Evolutionary conservation across 2,329 filamentous ascomycete genomes (phyloP).

Genomic region (Monilinia vaccinii-corymbosi): DNA sequence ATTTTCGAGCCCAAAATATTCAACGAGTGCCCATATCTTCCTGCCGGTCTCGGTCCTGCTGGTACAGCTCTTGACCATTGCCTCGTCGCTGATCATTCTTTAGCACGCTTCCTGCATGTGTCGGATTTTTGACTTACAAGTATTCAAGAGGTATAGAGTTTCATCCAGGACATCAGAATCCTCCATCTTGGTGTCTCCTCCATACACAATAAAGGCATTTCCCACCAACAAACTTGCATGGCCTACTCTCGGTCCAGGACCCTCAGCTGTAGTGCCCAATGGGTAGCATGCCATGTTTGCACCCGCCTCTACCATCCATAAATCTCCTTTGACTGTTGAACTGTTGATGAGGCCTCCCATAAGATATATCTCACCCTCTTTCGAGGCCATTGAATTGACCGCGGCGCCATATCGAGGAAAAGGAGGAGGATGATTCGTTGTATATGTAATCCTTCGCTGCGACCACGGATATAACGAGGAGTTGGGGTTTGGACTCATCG

Average conservation of each 20-base stretch:
- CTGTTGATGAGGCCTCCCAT: slow-evolving; percentile 97
- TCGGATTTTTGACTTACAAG: slow-evolving; percentile 57
- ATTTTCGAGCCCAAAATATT: slow-evolving; percentile 97
- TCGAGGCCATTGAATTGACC: slow-evolving; percentile 84
- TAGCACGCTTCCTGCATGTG: slow-evolving; percentile 11
- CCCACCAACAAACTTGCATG: slow-evolving; percentile 91
- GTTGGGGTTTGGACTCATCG: slow-evolving; percentile 47
- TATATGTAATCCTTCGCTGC: slow-evolving; percentile 78
- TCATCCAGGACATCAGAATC: slow-evolving; percentile 88
- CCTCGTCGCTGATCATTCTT: slow-evolving; percentile 61
- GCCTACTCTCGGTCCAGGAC: slow-evolving; percentile 87
- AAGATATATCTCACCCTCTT: slow-evolving; percentile 94
- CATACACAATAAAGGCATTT: slow-evolving; percentile 98
- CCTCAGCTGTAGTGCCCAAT: slow-evolving; percentile 83
- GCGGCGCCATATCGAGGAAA: slow-evolving; percentile 97
- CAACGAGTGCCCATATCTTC: slow-evolving; percentile 89
- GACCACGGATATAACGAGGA: slow-evolving; percentile 93
- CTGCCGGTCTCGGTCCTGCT: slow-evolving; percentile 73
- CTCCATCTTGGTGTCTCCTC: slow-evolving; percentile 94
- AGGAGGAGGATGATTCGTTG: slow-evolving; percentile 70
- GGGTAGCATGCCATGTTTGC: slow-evolving; percentile 85
- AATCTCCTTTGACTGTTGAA: slow-evolving; percentile 88
- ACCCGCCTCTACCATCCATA: slow-evolving; percentile 95
- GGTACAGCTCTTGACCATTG: slow-evolving; percentile 96
- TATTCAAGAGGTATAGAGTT: slow-evolving; percentile 92